A percentile compares a stretch with the other conserved stretches of the same genome.
These are phyloP conservation scores for Cyclotella baltica DNA, from an alignment of 108 stramenopile genomes.

Conservation along the genomic window DNA sequence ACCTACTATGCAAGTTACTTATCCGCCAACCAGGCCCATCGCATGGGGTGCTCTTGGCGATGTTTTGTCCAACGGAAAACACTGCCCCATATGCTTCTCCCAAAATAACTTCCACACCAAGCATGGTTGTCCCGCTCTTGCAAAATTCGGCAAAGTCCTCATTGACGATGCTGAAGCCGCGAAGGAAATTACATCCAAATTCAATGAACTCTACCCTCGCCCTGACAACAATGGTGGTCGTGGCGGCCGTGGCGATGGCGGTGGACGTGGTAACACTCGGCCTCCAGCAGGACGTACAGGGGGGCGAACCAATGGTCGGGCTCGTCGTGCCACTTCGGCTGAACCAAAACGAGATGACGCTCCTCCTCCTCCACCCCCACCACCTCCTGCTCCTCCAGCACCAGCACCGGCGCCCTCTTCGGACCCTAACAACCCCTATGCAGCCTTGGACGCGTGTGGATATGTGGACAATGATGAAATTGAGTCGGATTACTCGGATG, in stretches of 20 bases:
- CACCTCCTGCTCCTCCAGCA: background rate
- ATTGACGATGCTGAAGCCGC: background rate
- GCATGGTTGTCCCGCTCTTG: background rate
- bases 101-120: background rate
- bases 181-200: background rate
- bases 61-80: background rate
- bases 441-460: background rate
- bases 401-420: background rate
- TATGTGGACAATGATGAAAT: slow-evolving; percentile 3
- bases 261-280: too few relatives aligned
- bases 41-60: background rate
- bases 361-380: too few relatives aligned
- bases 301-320: background rate
- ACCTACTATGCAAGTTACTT: background rate
- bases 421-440: background rate
- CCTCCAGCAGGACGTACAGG: too few relatives aligned
- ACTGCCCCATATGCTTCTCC: background rate
- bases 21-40: background rate
- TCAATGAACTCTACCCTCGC: background rate
- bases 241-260: slow-evolving; percentile 5
- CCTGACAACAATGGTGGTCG: background rate
- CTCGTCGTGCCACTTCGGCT: background rate
- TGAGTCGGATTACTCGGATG: background rate
- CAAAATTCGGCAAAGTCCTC: background rate
- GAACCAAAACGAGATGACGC: background rate